phyloP scores from a whole-genome alignment of 176 grass and related monocot species.

The Avena sativa region DNA sequence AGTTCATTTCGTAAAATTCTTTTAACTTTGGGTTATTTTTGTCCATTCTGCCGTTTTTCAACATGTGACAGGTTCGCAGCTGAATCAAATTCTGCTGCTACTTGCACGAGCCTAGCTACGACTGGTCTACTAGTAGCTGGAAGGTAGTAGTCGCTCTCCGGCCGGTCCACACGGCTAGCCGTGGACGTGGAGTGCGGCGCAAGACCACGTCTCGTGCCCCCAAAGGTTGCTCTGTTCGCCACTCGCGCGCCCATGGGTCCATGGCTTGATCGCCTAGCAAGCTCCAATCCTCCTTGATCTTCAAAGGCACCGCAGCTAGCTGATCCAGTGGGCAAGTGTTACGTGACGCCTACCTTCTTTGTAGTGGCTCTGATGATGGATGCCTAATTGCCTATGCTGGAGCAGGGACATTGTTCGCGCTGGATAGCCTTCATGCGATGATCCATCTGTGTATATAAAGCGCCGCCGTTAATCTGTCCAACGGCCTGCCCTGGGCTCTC shows the following conservation, averaged over 20 bases:
- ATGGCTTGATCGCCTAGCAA: neutral
- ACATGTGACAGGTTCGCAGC: neutral
- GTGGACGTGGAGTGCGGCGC: slow-evolving; percentile 44
- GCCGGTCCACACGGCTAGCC: slow-evolving; percentile 3
- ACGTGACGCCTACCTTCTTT: slow-evolving; percentile 30
- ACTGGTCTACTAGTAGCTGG: neutral
- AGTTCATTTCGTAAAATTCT: too few species aligned
- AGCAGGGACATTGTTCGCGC: neutral
- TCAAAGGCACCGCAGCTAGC: slow-evolving; percentile 42
- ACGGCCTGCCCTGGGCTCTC: neutral
- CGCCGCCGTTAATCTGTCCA: neutral
- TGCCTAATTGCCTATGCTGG: neutral
- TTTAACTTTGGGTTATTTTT: too few species aligned
- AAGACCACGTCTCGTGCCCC: slow-evolving; percentile 43
- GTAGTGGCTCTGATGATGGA: neutral
- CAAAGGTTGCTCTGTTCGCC: slow-evolving; percentile 42
- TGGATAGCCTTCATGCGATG: neutral
- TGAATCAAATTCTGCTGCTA: neutral
- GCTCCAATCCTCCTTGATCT: slow-evolving; percentile 43
- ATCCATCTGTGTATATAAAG: slow-evolving; percentile 34
- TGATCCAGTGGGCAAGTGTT: neutral
- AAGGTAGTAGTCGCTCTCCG: slow-evolving; percentile 4
- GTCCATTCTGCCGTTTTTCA: too few species aligned
- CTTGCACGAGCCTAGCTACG: neutral
- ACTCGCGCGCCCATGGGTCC: neutral